Base-by-base conservation (phyloP, 2,329 filamentous ascomycete species). In the Byssothecium circinans region DNA sequence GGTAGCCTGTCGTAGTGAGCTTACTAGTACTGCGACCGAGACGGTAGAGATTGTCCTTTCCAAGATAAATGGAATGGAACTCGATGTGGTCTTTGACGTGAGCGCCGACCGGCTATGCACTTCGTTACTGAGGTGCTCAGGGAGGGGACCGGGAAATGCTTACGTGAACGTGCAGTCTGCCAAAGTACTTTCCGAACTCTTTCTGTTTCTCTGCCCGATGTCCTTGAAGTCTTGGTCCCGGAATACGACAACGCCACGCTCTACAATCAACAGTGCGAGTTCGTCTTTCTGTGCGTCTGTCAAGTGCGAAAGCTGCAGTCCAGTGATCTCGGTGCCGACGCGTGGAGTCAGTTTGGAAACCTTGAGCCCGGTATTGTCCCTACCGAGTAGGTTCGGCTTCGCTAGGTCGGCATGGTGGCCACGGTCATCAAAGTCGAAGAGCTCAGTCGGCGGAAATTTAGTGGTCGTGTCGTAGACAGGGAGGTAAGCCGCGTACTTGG, bases 161-260 rank as follows among this genome's bases (percentile, higher is more conserved):
- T 36, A 52, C 52, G 25, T 61, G 58, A 3, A 61, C 50, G 39
- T 60, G 57, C 2, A 61, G 42, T 11, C 55, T 43, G 15, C 75
- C 75, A 55, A 77, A 77, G 46, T 76, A 64, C 34, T 70, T 62
- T 61, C 75, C 75, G 48, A 76, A 77, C 2, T 69, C 62, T 42
- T 75, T 71, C 54, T 75, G 74, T 11, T 59, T 62, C 4, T 66
- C 68, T 3, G 74, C 7, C 75, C 73, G 15, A 70, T 70, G 49
- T 75, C 70, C 20, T 77, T 73, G 39, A 78, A 70, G 46, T 79
- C 74, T 52, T 78, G 73, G 35, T 76, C 66, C 8, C 74, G 73
- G 62, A 78, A 78, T 4, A 75, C 71, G 19, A 75, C 65, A 20
- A 78, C 72, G 35, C 75, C 75, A 50, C 61, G 54, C 40, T 66